Percentiles rank a stretch among this genome's conserved stretches.
Conservation (phyloP, 805 yeast genomes). For the Cyberlindnera xishuangbannaensis region DNA sequence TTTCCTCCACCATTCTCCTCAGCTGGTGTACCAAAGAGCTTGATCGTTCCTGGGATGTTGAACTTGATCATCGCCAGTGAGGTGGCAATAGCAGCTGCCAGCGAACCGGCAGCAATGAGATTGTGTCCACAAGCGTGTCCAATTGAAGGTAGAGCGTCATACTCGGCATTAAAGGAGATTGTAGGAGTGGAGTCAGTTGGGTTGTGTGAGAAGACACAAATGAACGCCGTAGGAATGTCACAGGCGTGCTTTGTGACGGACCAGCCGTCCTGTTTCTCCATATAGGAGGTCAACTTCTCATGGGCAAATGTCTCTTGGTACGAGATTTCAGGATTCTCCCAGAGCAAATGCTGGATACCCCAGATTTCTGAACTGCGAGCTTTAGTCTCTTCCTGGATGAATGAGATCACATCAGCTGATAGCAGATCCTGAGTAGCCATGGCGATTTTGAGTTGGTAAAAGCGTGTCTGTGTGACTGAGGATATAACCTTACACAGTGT, state of each 20-base stretch:
- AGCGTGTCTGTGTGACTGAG: no score
- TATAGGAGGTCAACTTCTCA: constrained; percentile 3
- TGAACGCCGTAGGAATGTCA: constrained; percentile 10
- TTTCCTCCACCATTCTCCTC: constrained; percentile 12
- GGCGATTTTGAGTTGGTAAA: no score
- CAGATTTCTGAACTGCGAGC: constrained; percentile 4
- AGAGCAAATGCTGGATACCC: constrained; percentile 7
- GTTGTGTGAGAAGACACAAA: constrained; percentile 2
- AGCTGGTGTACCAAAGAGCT: constrained; percentile 11
- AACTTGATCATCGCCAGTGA: constrained; percentile 8
- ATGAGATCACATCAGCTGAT: constrained; percentile 2
- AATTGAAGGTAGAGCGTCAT: constrained; percentile 9
- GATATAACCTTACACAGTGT: no score
- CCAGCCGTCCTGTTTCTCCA: constrained; percentile 12
- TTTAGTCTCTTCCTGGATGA: constrained; percentile 4
- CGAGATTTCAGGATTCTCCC: constrained; percentile 8
- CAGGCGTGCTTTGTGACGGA: constrained; percentile 5
- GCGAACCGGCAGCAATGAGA: constrained; percentile 6
- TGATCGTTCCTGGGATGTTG: constrained; percentile 9
- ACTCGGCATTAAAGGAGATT: constrained; percentile 9
- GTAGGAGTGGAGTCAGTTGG: constrained; percentile 3
- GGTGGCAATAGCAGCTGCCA: constrained; percentile 7
- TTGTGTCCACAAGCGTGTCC: constrained; percentile 13
- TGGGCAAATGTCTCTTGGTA: constrained; percentile 9
- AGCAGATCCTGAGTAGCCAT: no score